Base-by-base conservation (phyloP, 768 basidiomycete genomes). In the Boletus tylopilopsis region DNA sequence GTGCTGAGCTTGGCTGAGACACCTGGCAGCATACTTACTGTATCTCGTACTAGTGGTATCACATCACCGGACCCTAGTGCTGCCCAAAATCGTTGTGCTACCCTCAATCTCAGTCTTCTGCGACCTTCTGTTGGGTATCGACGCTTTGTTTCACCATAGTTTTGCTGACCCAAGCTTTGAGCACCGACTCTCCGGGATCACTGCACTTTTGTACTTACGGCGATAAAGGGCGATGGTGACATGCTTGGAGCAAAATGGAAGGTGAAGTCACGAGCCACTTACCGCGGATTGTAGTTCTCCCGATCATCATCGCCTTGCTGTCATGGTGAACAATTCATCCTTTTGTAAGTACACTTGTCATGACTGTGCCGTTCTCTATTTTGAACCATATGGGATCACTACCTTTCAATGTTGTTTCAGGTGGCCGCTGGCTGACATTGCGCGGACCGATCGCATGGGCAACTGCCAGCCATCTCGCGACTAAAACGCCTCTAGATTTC, bases 51-150 rank as follows among this genome's bases (percentile, higher is more conserved):
- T 30, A 13, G 49, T 40, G 45, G 46, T 16, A 30, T 16, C 24
- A 32, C 25, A 13, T 25, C 38, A 56, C 55, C 45, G 64, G 71
- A 57, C 34, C 45, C 50, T 16, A 50, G 52, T 32, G 45, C 60
- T 30, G 46, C 54, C 63, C 82, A 82, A 78, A 61, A 82, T 75
- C 45, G 74, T 64, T 58, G 77, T 13, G 80, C 71, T 25, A 77
- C 71, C 24, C 76, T 76, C 49, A 85, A 63, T 47, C 72, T 71
- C 78, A 77, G 78, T 63, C 66, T 75, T 15, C 84, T 74, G 44
- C 83, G 74, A 18, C 82, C 83, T 58, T 82, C 78, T 16, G 66
- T 59, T 30, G 80, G 78, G 57, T 75, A 69, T 33, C 60, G 71
- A 5, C 63, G 60, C 59, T 79, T 83, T 11, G 75, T 51, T 15